Conservation (phyloP, 2,329 filamentous ascomycete species). For the Dactylonectria estremocensis region DNA sequence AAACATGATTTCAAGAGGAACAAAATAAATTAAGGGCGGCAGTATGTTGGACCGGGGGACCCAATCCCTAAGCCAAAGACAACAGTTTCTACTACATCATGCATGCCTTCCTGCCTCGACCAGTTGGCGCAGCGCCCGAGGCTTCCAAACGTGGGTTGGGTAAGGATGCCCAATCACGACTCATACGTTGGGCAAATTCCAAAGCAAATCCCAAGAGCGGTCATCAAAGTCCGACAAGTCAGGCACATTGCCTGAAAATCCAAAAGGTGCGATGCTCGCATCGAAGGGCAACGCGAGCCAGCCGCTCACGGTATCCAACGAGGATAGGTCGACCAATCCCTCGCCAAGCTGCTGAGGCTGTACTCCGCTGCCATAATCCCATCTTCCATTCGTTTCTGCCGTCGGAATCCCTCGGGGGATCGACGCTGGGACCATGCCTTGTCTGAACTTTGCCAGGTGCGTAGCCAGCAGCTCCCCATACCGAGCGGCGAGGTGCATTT, state of each 20-base stretch:
- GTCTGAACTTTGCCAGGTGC: slow-evolving; percentile 25
- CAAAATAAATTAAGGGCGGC: too few relatives aligned
- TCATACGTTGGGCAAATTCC: slow-evolving; percentile 27
- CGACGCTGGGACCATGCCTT: slow-evolving; percentile 26
- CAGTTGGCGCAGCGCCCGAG: too few relatives aligned
- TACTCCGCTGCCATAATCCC: neutral
- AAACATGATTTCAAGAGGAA: too few relatives aligned
- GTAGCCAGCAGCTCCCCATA: slow-evolving; percentile 36
- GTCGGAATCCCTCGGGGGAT: slow-evolving; percentile 23
- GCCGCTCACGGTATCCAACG: slow-evolving; percentile 7
- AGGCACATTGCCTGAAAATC: slow-evolving; percentile 8
- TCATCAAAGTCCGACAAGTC: slow-evolving; percentile 25
- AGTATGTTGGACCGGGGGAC: too few relatives aligned
- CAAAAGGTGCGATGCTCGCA: slow-evolving; percentile 25
- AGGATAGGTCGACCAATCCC: neutral
- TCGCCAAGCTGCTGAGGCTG: neutral
- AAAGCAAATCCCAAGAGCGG: slow-evolving; percentile 27
- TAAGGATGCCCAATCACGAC: neutral
- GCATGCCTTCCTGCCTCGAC: too few relatives aligned
- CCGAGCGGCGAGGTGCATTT: slow-evolving; percentile 37
- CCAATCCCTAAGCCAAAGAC: too few relatives aligned
- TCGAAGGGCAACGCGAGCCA: slow-evolving; percentile 29
- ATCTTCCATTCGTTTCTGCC: neutral
- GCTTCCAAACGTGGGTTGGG: too few relatives aligned
- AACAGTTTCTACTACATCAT: too few relatives aligned